Evolutionary conservation across 2,329 filamentous ascomycete genomes (phyloP).

Genomic region (Penicillium glabrum): DNA sequence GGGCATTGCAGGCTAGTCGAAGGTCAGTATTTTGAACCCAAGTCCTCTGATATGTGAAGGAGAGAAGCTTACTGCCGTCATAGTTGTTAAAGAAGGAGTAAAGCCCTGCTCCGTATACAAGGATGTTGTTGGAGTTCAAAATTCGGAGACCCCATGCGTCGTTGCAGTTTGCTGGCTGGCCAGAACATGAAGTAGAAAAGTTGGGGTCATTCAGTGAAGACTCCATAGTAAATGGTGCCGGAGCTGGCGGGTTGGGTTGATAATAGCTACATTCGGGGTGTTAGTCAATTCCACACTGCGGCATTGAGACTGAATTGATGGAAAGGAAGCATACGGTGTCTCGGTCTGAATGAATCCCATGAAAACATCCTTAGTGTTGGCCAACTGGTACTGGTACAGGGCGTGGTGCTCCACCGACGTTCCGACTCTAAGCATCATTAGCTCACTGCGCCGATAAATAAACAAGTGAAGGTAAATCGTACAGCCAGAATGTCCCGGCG

Average conservation of each 20-base stretch:
- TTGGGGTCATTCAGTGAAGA: neutral
- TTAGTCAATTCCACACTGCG: neutral
- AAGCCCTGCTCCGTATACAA: constrained; percentile 1
- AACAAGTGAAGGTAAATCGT: neutral
- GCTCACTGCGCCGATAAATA: constrained; percentile 31
- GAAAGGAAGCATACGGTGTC: constrained; percentile 48
- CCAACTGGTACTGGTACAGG: constrained; percentile 56
- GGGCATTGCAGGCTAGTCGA: neutral
- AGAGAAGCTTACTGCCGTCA: neutral
- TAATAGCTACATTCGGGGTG: neutral
- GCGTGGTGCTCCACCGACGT: constrained; percentile 55
- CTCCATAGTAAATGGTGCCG: neutral
- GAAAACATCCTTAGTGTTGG: constrained; percentile 52
- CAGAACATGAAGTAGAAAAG: neutral
- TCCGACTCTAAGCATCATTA: constrained; percentile 26
- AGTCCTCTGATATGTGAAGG: neutral
- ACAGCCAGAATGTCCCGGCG: constrained; percentile 36
- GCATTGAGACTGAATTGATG: neutral
- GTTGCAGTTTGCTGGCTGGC: neutral
- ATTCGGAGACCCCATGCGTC: neutral
- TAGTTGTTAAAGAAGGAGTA: neutral
- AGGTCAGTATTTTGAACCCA: neutral
- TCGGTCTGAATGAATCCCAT: constrained; percentile 50
- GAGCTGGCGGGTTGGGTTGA: neutral
- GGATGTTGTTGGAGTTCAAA: neutral